Percentiles rank a stretch among this genome's conserved stretches.
These are phyloP conservation scores for Noccaea bulbosa DNA, from an alignment of 345 rosid genomes.

Conservation along the genomic window DNA sequence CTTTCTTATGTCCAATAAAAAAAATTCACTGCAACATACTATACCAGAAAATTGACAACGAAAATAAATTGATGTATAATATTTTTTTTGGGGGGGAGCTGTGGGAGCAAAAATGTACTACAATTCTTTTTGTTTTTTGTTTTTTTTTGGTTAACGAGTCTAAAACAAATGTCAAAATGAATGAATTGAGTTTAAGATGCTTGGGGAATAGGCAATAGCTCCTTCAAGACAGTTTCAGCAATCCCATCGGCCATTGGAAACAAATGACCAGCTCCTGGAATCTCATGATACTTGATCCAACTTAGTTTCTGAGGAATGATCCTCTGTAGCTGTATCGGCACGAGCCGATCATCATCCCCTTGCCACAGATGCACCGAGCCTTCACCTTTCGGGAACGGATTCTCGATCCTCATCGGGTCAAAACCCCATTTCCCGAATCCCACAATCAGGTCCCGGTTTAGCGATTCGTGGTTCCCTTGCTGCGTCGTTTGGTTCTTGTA, in stretches of 20 bases:
- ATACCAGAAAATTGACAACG: not conserved
- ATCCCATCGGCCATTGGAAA: conserved; percentile 54
- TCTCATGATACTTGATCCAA: conserved; percentile 65
- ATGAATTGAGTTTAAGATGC: conserved; percentile 28
- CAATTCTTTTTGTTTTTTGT: not conserved
- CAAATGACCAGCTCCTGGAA: conserved; percentile 61
- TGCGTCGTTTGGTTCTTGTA: conserved; percentile 43
- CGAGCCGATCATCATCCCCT: conserved; percentile 59
- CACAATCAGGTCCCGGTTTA: conserved; percentile 53
- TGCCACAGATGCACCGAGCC: conserved; percentile 68
- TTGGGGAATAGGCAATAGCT: conserved; percentile 53
- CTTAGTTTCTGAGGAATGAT: conserved; percentile 55
- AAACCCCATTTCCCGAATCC: conserved; percentile 65
- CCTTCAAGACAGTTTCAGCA: conserved; percentile 47
- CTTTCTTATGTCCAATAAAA: conserved; percentile 22
- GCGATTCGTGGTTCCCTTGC: conserved; percentile 65
- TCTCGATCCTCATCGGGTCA: conserved; percentile 55
- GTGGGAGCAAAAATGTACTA: conserved; percentile 5
- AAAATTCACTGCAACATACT: conserved; percentile 1
- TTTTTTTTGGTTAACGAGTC: not conserved
- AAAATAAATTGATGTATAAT: not conserved
- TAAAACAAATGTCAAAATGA: conserved; percentile 31
- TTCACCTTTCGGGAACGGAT: conserved; percentile 55
- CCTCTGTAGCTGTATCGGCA: conserved; percentile 58
- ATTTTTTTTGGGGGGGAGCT: not conserved